phyloP scores from a whole-genome alignment of 1,284 basidiomycete genomes.

The Ceratobasidium papillatum region DNA sequence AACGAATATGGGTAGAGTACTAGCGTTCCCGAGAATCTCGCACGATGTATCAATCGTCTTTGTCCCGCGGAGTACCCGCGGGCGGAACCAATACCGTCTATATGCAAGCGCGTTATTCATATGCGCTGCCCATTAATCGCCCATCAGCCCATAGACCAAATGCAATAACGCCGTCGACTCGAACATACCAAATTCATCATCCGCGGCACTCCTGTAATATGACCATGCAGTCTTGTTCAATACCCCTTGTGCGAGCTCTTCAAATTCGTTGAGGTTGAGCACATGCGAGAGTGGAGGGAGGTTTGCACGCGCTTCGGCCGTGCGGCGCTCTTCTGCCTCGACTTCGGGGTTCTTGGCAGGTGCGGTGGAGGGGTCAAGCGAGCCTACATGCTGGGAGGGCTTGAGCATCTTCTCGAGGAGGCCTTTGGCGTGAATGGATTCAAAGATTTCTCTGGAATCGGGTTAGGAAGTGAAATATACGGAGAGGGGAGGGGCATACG shows the following conservation, averaged over 20 bases:
- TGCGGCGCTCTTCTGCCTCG: constrained; percentile 52
- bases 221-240: constrained; percentile 56
- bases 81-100: constrained; percentile 56
- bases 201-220: constrained; percentile 56
- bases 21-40: constrained; percentile 52
- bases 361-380: constrained; percentile 55
- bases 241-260: constrained; percentile 54
- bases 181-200: constrained; percentile 52
- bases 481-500: constrained; percentile 49
- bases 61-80: constrained; percentile 50
- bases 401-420: constrained; percentile 53
- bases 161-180: background rate
- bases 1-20: constrained; percentile 55
- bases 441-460: constrained; percentile 36
- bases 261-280: constrained; percentile 57
- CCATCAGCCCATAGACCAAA: constrained; percentile 14
- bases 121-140: constrained; percentile 46
- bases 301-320: constrained; percentile 50
- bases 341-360: constrained; percentile 46
- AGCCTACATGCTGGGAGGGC: constrained; percentile 51
- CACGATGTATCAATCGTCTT: constrained; percentile 48
- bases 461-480: background rate
- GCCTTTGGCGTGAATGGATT: constrained; percentile 55
- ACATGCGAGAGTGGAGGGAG: constrained; percentile 54
- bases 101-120: constrained; percentile 55